Evolutionary conservation across 148 eudicot species (phyloP), one percentile per base, ranked within the genome.

Genomic region (Spergularia bocconei): DNA sequence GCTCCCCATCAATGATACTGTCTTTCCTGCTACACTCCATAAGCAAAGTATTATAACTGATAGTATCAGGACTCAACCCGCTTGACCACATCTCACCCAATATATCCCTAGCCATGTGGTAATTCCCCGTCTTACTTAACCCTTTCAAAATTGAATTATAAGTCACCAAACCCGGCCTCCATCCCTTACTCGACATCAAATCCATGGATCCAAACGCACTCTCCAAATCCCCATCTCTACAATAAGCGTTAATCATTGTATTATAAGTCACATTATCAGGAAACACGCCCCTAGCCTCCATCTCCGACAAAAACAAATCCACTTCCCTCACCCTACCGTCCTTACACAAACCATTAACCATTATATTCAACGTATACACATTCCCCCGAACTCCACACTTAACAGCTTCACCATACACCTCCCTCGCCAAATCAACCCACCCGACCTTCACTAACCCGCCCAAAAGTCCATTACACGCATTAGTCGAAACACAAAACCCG

Each of bases 271-370:
- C 98, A 65, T 80, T 72, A 82, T 93, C 98, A 13, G 91, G 81
- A 82, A 80, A 86, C 53, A 89, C 77, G 53, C 93, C 96, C 50
- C 84, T 86, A 11, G n/a, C 73, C 77, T 89, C 92, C 93, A 89
- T 84, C 72, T 85, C 89, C 39, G 50, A 23, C 65, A 93, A 58
- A 79, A 89, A 91, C 63, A 75, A 75, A 63, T 67, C 54, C 13
- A 79, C 88, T 15, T 83, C 70, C 33, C 76, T 81, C 38, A 85
- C 74, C 73, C 85, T 89, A 73, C 84, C 72, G 63, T 91, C 96
- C 60, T 87, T 93, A 80, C 93, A 91, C 69, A 93, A 78, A 4
- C 89, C 93, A 82, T 93, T 91, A 25, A 93, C 87, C 98, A 93
- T 93, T 23, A 93, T 93, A 71, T 93, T 93, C 13, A 91, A 63